Conservation (phyloP, 495 filamentous ascomycete genomes). For the Podospora sp. region DNA sequence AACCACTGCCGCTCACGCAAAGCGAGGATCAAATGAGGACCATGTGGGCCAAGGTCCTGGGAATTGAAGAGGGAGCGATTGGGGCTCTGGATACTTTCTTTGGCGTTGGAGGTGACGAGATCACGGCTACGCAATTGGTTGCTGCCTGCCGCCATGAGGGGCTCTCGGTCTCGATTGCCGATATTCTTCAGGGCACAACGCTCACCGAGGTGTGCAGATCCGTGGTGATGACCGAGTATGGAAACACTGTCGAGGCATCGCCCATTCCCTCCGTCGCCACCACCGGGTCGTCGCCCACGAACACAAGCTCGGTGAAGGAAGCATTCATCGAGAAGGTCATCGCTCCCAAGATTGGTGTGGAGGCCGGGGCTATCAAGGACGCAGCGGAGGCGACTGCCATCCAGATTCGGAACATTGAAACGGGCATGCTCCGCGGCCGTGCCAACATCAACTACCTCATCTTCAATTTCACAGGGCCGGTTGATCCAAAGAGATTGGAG, state of each 20-base stretch:
- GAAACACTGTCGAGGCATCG: conserved; percentile 21
- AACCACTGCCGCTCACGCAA: conserved; percentile 46
- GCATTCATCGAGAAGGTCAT: conserved; percentile 37
- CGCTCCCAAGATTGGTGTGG: conserved; percentile 41
- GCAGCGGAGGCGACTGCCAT: conserved; percentile 47
- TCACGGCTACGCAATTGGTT: conserved; percentile 45
- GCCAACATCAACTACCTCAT: conserved; percentile 49
- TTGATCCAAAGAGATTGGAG: conserved; percentile 48
- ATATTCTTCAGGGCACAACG: conserved; percentile 40
- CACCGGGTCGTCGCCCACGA: conserved; percentile 18
- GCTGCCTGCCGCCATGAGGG: conserved; percentile 42
- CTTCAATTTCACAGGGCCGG: conserved; percentile 44
- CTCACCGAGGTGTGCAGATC: conserved; percentile 46
- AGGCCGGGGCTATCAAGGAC: conserved; percentile 42
- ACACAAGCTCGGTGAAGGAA: conserved; percentile 30
- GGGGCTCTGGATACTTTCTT: conserved; percentile 48
- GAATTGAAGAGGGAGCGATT: conserved; percentile 41
- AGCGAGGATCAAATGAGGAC: conserved; percentile 47
- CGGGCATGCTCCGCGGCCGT: conserved; percentile 44
- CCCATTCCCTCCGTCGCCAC: conserved; percentile 5
- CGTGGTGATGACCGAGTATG: conserved; percentile 26
- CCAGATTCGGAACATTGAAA: conserved; percentile 50
- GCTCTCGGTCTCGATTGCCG: conserved; percentile 41
- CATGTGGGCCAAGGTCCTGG: conserved; percentile 48
- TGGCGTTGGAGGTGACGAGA: conserved; percentile 46